Percentiles rank a stretch among this genome's conserved stretches.
Evolutionary conservation across 306 rosid genomes (phyloP).

Genomic region (Dryas drummondii): DNA sequence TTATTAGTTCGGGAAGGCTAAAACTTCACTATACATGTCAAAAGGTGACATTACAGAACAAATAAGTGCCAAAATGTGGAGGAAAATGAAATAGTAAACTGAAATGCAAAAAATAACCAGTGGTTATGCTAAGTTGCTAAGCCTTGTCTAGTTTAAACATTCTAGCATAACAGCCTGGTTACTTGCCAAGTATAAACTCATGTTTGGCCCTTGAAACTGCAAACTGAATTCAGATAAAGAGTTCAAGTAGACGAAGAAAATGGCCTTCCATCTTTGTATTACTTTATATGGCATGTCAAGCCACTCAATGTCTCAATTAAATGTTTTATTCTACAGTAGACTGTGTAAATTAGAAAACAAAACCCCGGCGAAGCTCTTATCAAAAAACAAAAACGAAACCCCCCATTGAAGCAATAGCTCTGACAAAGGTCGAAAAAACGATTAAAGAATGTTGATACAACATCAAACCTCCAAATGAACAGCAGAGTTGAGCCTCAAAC

Average conservation of each 20-base stretch:
- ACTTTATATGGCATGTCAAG: background rate
- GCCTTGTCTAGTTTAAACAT: background rate
- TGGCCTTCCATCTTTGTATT: background rate
- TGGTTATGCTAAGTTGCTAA: too few relatives aligned
- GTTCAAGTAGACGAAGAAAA: background rate
- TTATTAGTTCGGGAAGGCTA: too few relatives aligned
- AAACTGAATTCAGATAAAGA: background rate
- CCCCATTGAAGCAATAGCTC: background rate
- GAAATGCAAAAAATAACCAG: too few relatives aligned
- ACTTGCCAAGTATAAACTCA: background rate
- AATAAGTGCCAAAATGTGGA: background rate
- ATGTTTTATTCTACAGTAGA: background rate
- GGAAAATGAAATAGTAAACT: background rate
- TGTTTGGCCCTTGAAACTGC: background rate
- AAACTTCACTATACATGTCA: too few relatives aligned
- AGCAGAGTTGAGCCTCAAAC: slow-evolving; percentile 67
- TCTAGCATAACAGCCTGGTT: background rate
- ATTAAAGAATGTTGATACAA: slow-evolving; percentile 5
- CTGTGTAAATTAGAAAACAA: background rate
- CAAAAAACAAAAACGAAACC: background rate
- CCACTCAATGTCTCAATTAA: background rate
- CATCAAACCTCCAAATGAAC: slow-evolving; percentile 45
- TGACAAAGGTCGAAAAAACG: background rate
- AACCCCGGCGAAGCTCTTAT: background rate
- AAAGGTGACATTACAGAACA: too few relatives aligned